Evolutionary conservation across 768 basidiomycete species (phyloP).

Genomic region (Leucosporidium creatinivorum): DNA sequence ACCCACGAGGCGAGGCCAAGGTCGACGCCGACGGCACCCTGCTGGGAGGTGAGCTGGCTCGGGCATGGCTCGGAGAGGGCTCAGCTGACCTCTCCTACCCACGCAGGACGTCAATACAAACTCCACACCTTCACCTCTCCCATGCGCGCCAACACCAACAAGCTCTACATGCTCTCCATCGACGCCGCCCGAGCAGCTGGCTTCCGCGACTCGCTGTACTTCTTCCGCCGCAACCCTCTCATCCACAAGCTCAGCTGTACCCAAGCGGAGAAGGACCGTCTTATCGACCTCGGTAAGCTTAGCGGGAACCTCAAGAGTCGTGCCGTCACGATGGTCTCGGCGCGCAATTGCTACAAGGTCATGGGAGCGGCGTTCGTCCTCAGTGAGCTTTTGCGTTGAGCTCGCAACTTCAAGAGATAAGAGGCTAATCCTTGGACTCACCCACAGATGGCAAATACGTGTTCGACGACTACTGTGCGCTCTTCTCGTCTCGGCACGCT

Average conservation of each 20-base stretch:
- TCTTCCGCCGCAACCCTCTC: conserved; percentile 83
- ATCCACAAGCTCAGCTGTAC: conserved; percentile 86
- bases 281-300: conserved; percentile 80
- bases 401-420: background rate
- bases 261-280: conserved; percentile 81
- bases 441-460: conserved; percentile 79
- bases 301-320: conserved; percentile 80
- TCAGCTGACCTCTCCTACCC: background rate
- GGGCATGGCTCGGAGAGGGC: conserved; percentile 13
- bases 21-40: conserved; percentile 77
- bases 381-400: conserved; percentile 49
- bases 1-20: conserved; percentile 83
- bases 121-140: conserved; percentile 81
- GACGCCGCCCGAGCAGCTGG: conserved; percentile 94
- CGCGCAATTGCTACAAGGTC: conserved; percentile 85
- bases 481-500: background rate
- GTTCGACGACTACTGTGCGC: conserved; percentile 72
- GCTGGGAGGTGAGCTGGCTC: conserved; percentile 57
- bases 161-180: conserved; percentile 90
- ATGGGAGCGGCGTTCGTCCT: conserved; percentile 86
- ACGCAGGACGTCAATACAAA: conserved; percentile 69
- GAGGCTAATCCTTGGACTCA: background rate
- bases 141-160: conserved; percentile 64
- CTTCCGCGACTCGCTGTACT: conserved; percentile 95
- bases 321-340: conserved; percentile 87